These are phyloP conservation scores for Mortierella sp. DNA, from an alignment of 371 early-diverging fungal genomes.

Conservation along the genomic window DNA sequence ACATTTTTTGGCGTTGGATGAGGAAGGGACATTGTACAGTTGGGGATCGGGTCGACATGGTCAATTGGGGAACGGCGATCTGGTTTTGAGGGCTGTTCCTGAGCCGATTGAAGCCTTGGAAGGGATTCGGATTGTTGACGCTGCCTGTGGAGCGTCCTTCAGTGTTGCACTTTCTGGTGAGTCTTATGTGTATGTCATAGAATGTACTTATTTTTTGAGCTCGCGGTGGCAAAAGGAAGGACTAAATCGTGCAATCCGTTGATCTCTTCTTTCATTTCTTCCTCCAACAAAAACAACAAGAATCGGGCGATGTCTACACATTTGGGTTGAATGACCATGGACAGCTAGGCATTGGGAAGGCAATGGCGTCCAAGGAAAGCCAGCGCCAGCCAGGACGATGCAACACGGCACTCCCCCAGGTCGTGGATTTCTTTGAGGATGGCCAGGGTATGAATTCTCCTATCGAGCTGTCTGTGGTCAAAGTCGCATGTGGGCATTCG, in stretches of 20 bases:
- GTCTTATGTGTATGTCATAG: neutral
- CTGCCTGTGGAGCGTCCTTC: slow-evolving; percentile 48
- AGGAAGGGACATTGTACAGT: slow-evolving; percentile 37
- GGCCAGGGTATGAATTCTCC: no score
- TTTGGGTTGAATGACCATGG: slow-evolving; percentile 56
- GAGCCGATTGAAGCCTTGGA: slow-evolving; percentile 42
- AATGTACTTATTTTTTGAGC: neutral
- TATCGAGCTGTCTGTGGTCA: slow-evolving; percentile 28
- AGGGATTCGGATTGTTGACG: slow-evolving; percentile 37
- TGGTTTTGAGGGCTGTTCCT: slow-evolving; percentile 16
- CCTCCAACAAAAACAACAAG: slow-evolving; percentile 5
- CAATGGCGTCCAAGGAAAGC: neutral
- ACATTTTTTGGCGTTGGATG: slow-evolving; percentile 37
- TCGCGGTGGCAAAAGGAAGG: no score
- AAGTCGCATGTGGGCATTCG: slow-evolving; percentile 44
- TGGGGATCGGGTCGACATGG: slow-evolving; percentile 57
- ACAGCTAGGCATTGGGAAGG: slow-evolving; percentile 43
- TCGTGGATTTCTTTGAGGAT: slow-evolving; percentile 40
- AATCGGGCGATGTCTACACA: slow-evolving; percentile 42
- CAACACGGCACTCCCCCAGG: slow-evolving; percentile 49
- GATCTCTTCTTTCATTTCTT: neutral
- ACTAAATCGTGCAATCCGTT: neutral
- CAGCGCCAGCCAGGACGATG: neutral
- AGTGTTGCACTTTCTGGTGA: slow-evolving; percentile 47
- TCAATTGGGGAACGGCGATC: slow-evolving; percentile 53